Evolutionary conservation across 1,284 basidiomycete genomes (phyloP).

Genomic region (Earliella scabrosa): DNA sequence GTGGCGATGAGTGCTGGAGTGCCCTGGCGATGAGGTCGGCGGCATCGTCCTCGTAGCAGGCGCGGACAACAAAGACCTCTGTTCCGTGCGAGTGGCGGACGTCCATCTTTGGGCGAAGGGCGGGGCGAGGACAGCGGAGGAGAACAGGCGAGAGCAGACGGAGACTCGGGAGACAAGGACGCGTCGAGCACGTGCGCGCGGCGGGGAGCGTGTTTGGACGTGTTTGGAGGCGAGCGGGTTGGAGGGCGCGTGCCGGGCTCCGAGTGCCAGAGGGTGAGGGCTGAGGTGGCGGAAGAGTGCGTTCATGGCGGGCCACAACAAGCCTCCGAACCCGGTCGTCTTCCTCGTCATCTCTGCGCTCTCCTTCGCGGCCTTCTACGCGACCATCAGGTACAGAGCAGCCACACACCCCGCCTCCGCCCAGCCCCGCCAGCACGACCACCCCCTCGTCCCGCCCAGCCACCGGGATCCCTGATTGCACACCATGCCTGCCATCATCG

Average conservation of each 20-base stretch:
- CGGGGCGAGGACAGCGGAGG: not conserved
- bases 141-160: too few species aligned
- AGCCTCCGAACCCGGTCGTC: constrained; percentile 65
- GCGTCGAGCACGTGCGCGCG: constrained; percentile 14
- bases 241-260: constrained; percentile 5
- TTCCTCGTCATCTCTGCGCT: constrained; percentile 58
- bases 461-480: constrained; percentile 52
- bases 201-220: constrained; percentile 26
- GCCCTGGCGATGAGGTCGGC: constrained; percentile 62
- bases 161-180: constrained; percentile 2
- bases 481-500: constrained; percentile 53
- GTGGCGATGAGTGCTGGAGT: constrained; percentile 4
- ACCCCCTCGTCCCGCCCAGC: constrained; percentile 67
- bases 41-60: constrained; percentile 66
- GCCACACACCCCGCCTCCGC: constrained; percentile 61
- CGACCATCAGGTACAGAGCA: constrained; percentile 59
- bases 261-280: constrained; percentile 13
- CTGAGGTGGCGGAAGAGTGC: constrained; percentile 20
- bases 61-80: constrained; percentile 61
- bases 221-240: too few species aligned
- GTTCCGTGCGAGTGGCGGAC: constrained; percentile 60
- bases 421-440: constrained; percentile 64
- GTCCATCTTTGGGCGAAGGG: too few species aligned
- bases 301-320: constrained; percentile 60
- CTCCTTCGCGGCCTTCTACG: constrained; percentile 62